These are phyloP conservation scores for Neurospora sp. DNA, from an alignment of 495 filamentous ascomycete genomes.

Conservation along the genomic window DNA sequence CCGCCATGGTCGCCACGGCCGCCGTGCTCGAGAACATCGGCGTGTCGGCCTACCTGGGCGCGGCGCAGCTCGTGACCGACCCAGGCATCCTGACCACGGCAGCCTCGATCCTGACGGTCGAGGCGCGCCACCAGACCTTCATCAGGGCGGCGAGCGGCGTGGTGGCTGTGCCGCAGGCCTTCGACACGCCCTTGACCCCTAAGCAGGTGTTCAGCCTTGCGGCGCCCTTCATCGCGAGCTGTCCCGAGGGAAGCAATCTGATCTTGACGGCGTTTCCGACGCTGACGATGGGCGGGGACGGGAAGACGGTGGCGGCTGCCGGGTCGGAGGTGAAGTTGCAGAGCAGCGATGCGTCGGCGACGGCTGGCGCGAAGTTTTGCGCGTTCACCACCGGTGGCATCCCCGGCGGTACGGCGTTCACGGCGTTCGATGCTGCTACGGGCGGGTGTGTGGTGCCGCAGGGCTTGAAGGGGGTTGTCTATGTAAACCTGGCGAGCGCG, in stretches of 20 bases:
- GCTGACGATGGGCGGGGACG: constrained; percentile 29
- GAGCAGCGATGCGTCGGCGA: constrained; percentile 22
- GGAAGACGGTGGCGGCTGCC: constrained; percentile 18
- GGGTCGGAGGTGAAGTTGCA: constrained; percentile 30
- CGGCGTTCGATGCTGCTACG: constrained; percentile 29
- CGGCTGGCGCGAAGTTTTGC: constrained; percentile 38
- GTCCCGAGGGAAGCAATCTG: constrained; percentile 48
- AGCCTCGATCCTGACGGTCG: constrained; percentile 49
- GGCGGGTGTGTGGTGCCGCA: constrained; percentile 40
- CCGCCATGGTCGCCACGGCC: constrained; percentile 49
- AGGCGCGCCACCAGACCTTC: constrained; percentile 51
- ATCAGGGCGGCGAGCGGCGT: constrained; percentile 39
- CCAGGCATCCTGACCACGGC: constrained; percentile 44
- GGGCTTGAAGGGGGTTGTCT: constrained; percentile 42
- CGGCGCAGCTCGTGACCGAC: constrained; percentile 26
- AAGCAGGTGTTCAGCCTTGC: constrained; percentile 53
- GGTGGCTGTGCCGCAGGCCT: constrained; percentile 45
- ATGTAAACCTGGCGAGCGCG: constrained; percentile 40
- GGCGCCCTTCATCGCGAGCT: constrained; percentile 50
- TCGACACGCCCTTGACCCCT: constrained; percentile 48
- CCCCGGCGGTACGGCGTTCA: constrained; percentile 43
- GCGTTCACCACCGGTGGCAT: constrained; percentile 44
- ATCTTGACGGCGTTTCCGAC: constrained; percentile 46
- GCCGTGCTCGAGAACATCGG: constrained; percentile 52
- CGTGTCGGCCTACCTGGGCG: constrained; percentile 52